Percentiles rank a stretch among this genome's conserved stretches.
These are phyloP conservation scores for Dendrostoma leiphaemia DNA, from an alignment of 2,329 filamentous ascomycete genomes.

Conservation along the genomic window DNA sequence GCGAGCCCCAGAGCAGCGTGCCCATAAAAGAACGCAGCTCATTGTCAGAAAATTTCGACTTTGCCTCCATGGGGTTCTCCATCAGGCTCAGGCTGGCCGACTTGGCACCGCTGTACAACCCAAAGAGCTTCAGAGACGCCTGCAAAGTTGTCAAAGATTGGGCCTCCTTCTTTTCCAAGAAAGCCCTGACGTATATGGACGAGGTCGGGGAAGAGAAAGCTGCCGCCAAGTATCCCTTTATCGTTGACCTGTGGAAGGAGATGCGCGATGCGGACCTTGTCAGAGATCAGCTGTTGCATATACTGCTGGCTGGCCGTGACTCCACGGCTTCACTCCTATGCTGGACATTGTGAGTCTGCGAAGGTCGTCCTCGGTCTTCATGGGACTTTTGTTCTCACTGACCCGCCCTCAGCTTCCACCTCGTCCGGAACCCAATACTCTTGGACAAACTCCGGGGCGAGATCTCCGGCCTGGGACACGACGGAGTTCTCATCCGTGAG, in stretches of 20 bases:
- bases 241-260: constrained; percentile 33
- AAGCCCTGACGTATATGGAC: constrained; percentile 21
- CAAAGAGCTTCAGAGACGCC: constrained; percentile 11
- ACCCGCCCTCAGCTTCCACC: background rate
- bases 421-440: background rate
- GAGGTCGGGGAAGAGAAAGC: background rate
- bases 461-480: constrained; percentile 9
- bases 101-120: constrained; percentile 17
- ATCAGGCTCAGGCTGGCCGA: constrained; percentile 22
- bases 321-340: constrained; percentile 21
- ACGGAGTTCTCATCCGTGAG: constrained; percentile 16
- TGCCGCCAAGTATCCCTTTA: constrained; percentile 38
- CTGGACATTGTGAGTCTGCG: constrained; percentile 21
- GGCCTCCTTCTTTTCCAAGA: constrained; percentile 29
- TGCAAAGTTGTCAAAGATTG: constrained; percentile 20
- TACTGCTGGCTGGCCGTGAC: constrained; percentile 22
- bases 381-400: no score
- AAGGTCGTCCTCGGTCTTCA: constrained; percentile 2
- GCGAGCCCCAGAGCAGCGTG: constrained; percentile 22
- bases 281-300: constrained; percentile 23
- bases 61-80: constrained; percentile 14
- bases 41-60: constrained; percentile 23
- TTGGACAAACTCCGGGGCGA: constrained; percentile 9
- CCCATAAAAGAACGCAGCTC: constrained; percentile 13
- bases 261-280: constrained; percentile 13